These are phyloP conservation scores for Aspergillus tubingensis DNA, from an alignment of 2,329 filamentous ascomycete genomes.

Conservation along the genomic window DNA sequence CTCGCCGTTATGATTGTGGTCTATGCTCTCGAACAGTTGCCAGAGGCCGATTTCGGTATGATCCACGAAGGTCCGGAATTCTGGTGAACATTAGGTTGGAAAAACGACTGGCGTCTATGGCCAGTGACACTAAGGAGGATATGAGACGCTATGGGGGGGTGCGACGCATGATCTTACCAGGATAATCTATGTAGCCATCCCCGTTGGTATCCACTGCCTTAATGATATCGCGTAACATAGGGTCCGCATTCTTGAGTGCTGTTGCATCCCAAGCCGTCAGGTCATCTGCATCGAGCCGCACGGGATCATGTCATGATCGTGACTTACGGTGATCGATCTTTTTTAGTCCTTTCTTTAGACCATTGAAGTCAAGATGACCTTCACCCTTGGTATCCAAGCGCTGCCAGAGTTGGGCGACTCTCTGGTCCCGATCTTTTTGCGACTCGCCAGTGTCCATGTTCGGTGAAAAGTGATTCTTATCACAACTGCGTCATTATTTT, in stretches of 20 bases:
- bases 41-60: slow-evolving; percentile 82
- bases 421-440: slow-evolving; percentile 74
- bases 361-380: slow-evolving; percentile 81
- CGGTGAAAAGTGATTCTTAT: slow-evolving; percentile 46
- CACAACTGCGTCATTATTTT: slow-evolving; percentile 49
- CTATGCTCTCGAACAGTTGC: slow-evolving; percentile 81
- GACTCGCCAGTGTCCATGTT: slow-evolving; percentile 71
- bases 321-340: slow-evolving; percentile 87
- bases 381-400: slow-evolving; percentile 74
- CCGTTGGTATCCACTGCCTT: slow-evolving; percentile 80
- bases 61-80: slow-evolving; percentile 87
- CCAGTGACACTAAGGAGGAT: slow-evolving; percentile 18
- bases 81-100: slow-evolving; percentile 50
- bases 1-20: slow-evolving; percentile 79
- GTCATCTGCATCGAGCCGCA: slow-evolving; percentile 25
- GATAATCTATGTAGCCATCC: slow-evolving; percentile 87
- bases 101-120: slow-evolving; percentile 19
- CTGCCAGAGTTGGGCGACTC: slow-evolving; percentile 81
- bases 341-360: slow-evolving; percentile 78
- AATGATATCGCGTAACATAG: slow-evolving; percentile 78
- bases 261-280: slow-evolving; percentile 23
- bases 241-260: slow-evolving; percentile 89
- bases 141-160: slow-evolving; percentile 13
- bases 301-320: slow-evolving; percentile 21
- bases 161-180: slow-evolving; percentile 60